A percentile compares a stretch with the other conserved stretches of the same genome.
phyloP scores from a whole-genome alignment of 2,329 filamentous ascomycete genomes.

The Calonectria multiphialidica region DNA sequence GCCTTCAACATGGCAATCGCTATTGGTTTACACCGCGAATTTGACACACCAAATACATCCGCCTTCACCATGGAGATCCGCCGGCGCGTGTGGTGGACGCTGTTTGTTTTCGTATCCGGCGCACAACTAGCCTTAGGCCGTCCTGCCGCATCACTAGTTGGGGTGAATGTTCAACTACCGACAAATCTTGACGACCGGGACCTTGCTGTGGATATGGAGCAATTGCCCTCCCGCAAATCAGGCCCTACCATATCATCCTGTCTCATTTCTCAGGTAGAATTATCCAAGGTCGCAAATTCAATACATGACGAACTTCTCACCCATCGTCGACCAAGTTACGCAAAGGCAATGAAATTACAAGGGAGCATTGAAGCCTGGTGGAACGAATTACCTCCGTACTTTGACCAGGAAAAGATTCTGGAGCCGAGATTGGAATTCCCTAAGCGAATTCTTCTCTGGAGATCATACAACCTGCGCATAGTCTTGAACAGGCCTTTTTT shows the following conservation, averaged over 20 bases:
- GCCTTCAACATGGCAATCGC: constrained; percentile 23
- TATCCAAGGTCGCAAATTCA: background rate
- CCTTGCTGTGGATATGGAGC: background rate
- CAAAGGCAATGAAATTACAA: background rate
- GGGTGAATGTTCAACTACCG: background rate
- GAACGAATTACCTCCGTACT: background rate
- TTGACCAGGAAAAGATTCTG: background rate
- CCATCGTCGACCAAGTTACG: background rate
- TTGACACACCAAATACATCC: constrained; percentile 10
- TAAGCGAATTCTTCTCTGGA: background rate
- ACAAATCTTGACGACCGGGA: background rate
- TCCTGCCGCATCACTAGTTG: background rate
- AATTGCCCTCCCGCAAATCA: background rate
- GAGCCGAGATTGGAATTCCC: background rate
- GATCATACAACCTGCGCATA: background rate
- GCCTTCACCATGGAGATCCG: constrained; percentile 28
- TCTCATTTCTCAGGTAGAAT: background rate
- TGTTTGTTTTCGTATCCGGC: constrained; percentile 23
- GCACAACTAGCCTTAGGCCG: constrained; percentile 28
- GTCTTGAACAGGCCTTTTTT: background rate
- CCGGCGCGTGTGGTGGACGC: constrained; percentile 28
- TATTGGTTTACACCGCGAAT: constrained; percentile 27
- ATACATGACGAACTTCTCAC: background rate
- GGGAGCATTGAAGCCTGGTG: background rate
- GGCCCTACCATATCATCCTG: background rate